Conservation (phyloP, 2,329 filamentous ascomycete species). For the Microsporum audouinii region DNA sequence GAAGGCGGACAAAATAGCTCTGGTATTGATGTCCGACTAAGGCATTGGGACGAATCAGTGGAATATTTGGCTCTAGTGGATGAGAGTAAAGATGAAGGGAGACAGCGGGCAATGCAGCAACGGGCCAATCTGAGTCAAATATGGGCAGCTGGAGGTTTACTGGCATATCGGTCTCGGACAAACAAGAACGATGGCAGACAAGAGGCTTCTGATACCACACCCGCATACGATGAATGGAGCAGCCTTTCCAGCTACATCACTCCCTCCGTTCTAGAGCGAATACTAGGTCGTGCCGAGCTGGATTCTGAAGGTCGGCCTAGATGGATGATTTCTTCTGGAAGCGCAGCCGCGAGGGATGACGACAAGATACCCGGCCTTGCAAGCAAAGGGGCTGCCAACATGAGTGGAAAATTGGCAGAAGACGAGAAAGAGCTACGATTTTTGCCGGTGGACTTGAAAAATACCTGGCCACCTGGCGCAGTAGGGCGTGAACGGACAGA, state of each 20-base stretch:
- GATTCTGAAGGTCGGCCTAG: slow-evolving; percentile 27
- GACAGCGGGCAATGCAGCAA: slow-evolving; percentile 41
- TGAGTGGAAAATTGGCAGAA: slow-evolving; percentile 20
- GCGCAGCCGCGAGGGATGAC: slow-evolving; percentile 44
- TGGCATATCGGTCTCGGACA: slow-evolving; percentile 29
- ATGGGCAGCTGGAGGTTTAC: slow-evolving; percentile 41
- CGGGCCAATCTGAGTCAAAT: slow-evolving; percentile 46
- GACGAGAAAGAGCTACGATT: slow-evolving; percentile 42
- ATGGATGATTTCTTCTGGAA: slow-evolving; percentile 49
- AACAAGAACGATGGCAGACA: slow-evolving; percentile 19
- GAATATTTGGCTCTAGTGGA: slow-evolving; percentile 29
- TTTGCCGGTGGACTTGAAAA: slow-evolving; percentile 48
- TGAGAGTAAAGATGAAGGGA: slow-evolving; percentile 24
- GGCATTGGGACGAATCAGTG: slow-evolving; percentile 41
- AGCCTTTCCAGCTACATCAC: slow-evolving; percentile 42
- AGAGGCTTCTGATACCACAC: slow-evolving; percentile 9
- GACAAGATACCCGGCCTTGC: slow-evolving; percentile 50
- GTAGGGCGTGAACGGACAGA: slow-evolving; percentile 52
- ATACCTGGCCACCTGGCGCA: slow-evolving; percentile 51
- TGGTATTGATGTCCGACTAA: slow-evolving; percentile 39
- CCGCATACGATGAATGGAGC: slow-evolving; percentile 39
- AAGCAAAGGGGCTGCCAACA: slow-evolving; percentile 14
- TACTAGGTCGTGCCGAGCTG: slow-evolving; percentile 34
- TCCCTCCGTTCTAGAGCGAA: slow-evolving; percentile 38
- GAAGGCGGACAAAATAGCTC: slow-evolving; percentile 8